Base-by-base conservation (phyloP, 768 basidiomycete genomes). In the Trichaptum fuscoviolaceum region DNA sequence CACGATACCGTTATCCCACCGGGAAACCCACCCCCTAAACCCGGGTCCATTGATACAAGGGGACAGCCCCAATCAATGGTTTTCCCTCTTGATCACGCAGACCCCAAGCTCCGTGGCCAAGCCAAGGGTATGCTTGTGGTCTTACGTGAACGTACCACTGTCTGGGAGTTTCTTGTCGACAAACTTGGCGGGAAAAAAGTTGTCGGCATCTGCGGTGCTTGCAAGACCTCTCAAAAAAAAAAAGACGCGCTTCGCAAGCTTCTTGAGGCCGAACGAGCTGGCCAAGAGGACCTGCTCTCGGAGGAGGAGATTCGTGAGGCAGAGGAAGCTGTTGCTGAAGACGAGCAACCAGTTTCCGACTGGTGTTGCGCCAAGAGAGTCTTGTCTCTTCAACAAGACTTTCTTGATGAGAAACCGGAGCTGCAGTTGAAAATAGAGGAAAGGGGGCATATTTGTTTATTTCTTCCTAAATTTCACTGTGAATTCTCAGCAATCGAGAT, bases 71-170 rank as follows among this genome's bases (percentile, higher is more conserved):
- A 73, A 62, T 65, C 36, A n/a, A 71, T 73, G 70, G 67, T 67
- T n/a, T 58, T n/a, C 25, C n/a, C 57, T 3, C 4, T 4, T 7
- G 7, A 7, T n/a, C 64, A 71, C 36, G 52, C 68, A 8, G 61
- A 68, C 62, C 62, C 12, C 17, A 52, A 67, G n/a, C 57, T 66
- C 42, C 30, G 30, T 4, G 71, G 71, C 24, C 67, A 72, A 58
- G 63, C 72, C 9, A 74, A 74, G 67, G 72, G 72, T 1, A 72
- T 74, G 72, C 62, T 66, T 61, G 63, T 26, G 8, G 64, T 73
- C 20, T 62, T 72, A 20, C 35, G 63, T 35, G 71, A 74, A 62
- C 57, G 71, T n/a, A 66, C 64, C 35, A 52, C 60, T 65, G 63
- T 63, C 67, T 35, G 57, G 57, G 57, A 58, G 7, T 4, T n/a